Evolutionary conservation across 306 rosid species (phyloP).

Genomic region (Alnus glutinosa): DNA sequence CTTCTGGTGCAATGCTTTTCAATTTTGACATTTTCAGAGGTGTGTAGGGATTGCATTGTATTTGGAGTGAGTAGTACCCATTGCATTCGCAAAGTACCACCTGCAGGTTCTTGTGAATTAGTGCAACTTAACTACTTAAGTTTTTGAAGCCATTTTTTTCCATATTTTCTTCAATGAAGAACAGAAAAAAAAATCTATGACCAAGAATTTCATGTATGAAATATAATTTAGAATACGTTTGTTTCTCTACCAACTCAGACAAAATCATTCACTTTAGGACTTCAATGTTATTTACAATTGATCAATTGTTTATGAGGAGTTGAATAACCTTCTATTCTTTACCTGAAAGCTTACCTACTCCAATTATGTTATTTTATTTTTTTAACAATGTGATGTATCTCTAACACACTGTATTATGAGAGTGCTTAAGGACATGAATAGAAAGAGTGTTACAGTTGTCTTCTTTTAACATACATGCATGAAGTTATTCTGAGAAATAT

Average conservation of each 20-base stretch:
- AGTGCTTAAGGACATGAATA: constrained; percentile 5
- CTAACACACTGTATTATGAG: not conserved
- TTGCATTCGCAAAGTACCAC: constrained; percentile 8
- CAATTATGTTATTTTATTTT: not conserved
- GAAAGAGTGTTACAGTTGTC: too few relatives aligned
- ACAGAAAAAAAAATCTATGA: not conserved
- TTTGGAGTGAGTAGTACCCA: not conserved
- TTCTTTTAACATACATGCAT: not conserved
- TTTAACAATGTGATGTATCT: not conserved
- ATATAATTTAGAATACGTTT: not conserved
- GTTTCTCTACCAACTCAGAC: not conserved
- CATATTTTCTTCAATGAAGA: not conserved
- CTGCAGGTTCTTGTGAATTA: constrained; percentile 9
- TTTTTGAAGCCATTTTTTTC: not conserved
- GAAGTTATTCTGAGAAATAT: not conserved
- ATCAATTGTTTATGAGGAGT: not conserved
- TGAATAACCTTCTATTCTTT: not conserved
- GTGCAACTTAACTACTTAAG: constrained; percentile 3
- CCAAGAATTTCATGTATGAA: not conserved
- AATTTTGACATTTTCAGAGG: constrained; percentile 34
- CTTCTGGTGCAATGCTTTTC: constrained; percentile 38
- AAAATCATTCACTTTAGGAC: not conserved
- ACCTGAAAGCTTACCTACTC: not conserved
- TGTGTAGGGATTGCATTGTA: not conserved
- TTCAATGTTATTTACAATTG: not conserved